These are phyloP conservation scores for Trichocladium antarcticum DNA, from an alignment of 495 filamentous ascomycete genomes.

Conservation along the genomic window DNA sequence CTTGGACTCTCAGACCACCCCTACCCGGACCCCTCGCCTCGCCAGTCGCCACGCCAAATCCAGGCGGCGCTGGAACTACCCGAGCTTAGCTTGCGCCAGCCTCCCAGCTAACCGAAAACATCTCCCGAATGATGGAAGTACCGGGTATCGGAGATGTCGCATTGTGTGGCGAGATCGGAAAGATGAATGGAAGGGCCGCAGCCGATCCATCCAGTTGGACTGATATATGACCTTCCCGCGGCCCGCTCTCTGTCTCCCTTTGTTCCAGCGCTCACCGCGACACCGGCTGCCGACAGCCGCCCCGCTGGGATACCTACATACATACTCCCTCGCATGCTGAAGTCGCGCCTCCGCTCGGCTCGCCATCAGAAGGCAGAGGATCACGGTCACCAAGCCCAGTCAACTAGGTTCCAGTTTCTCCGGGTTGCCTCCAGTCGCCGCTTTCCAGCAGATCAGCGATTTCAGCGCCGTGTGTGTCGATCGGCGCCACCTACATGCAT, in stretches of 20 bases:
- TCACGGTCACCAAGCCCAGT: too few relatives aligned
- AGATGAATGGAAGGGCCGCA: background rate
- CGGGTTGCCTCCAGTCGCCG: too few relatives aligned
- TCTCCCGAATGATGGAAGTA: background rate
- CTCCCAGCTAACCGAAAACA: constrained; percentile 2
- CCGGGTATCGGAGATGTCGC: background rate
- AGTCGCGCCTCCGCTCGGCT: too few relatives aligned
- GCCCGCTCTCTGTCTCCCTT: background rate
- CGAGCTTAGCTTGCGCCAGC: background rate
- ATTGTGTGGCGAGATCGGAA: constrained; percentile 7
- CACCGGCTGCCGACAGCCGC: background rate
- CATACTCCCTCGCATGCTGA: background rate
- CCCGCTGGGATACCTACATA: background rate
- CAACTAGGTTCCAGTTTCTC: too few relatives aligned
- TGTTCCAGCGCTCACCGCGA: background rate
- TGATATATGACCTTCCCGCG: background rate
- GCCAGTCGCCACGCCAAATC: background rate
- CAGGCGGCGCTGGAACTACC: constrained; percentile 5
- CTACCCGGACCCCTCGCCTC: background rate
- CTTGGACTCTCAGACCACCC: background rate
- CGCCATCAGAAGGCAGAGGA: too few relatives aligned
- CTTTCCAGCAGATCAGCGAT: too few relatives aligned
- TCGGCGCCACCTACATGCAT: too few relatives aligned
- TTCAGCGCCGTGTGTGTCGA: too few relatives aligned
- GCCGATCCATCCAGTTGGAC: background rate